Evolutionary conservation across 1,284 basidiomycete genomes (phyloP), one percentile per base, ranked within the genome.

Genomic region (Taiwanofungus camphoratus): DNA sequence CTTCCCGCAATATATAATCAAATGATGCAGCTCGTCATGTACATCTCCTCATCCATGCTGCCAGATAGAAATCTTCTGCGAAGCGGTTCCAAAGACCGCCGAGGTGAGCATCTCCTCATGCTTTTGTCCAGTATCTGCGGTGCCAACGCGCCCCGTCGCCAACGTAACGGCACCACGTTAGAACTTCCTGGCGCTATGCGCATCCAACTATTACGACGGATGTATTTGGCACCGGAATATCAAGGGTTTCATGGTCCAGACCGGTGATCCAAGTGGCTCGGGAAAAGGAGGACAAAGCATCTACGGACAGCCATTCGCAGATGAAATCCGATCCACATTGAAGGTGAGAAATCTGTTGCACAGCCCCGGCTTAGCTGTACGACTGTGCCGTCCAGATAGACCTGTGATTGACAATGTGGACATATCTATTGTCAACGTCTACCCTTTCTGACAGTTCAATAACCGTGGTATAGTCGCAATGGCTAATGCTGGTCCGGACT

Each of bases 31-130:
- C 29, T 29, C 15, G 39, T 35, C 36, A 3, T 27, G 34, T 31
- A n/a, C n/a, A 40, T 40, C 40, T 20, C 35, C 33, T 39, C 19
- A 42, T 21, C 31, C 24, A 30, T 16, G 18, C 12, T 22, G 26
- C 22, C 59, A 97, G 92, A 83, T 98, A 52, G 95, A 99, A 66
- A 66, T 99, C 19, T 99, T 98, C 67, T 98, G 95, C 66, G 95
- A 99, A 64, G 82, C 92, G 6, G 89, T 92, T 13, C 95, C 95
- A 11, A 89, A 92, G 58, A 76, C 93, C 15, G 92, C 94, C 49
- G 94, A 99, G 73, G 92, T 91, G 52, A 16, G 68, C 58, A 5
- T 8, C 37, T 26, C 34, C 41, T 18, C 37, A 13, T 27, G 31
- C 31, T 16, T 33, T 21, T 13, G 2, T 38, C 21, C 35, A 37